phyloP scores from a whole-genome alignment of 306 rosid genomes.

The Prosopis cineraria region DNA sequence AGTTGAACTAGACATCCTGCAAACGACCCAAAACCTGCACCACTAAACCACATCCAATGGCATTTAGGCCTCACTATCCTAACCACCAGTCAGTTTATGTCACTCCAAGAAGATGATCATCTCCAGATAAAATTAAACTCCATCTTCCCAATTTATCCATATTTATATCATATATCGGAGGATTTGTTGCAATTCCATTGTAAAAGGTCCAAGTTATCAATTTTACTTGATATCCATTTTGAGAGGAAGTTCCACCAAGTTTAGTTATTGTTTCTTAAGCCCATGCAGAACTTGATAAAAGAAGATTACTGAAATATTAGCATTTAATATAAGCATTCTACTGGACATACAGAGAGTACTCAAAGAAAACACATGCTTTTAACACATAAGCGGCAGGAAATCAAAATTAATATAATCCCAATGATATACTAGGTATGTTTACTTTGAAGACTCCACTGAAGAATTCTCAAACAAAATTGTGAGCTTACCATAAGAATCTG shows the following conservation, averaged over 20 bases:
- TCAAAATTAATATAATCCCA: slow-evolving; percentile 12
- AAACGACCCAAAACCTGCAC: background rate
- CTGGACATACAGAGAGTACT: slow-evolving; percentile 1
- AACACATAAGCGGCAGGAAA: slow-evolving; percentile 12
- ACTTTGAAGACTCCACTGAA: slow-evolving; percentile 49
- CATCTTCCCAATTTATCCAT: background rate
- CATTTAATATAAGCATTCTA: slow-evolving; percentile 14
- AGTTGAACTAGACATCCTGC: background rate
- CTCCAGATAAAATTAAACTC: background rate
- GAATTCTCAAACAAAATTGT: slow-evolving; percentile 51
- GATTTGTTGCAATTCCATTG: background rate
- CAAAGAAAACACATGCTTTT: background rate
- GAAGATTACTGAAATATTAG: background rate
- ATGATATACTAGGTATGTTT: slow-evolving; percentile 29
- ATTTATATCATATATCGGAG: background rate
- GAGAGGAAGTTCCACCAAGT: background rate
- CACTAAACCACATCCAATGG: background rate
- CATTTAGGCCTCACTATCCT: background rate
- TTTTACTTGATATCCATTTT: slow-evolving; percentile 16
- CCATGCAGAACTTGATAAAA: slow-evolving; percentile 10
- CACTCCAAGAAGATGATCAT: background rate
- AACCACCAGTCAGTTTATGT: background rate
- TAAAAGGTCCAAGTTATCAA: background rate
- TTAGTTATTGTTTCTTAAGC: background rate
- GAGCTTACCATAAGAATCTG: slow-evolving; percentile 64